A percentile compares a stretch with the other conserved stretches of the same genome.
These are phyloP conservation scores for Nakazawaea populi DNA, from an alignment of 805 yeast genomes.

Conservation along the genomic window DNA sequence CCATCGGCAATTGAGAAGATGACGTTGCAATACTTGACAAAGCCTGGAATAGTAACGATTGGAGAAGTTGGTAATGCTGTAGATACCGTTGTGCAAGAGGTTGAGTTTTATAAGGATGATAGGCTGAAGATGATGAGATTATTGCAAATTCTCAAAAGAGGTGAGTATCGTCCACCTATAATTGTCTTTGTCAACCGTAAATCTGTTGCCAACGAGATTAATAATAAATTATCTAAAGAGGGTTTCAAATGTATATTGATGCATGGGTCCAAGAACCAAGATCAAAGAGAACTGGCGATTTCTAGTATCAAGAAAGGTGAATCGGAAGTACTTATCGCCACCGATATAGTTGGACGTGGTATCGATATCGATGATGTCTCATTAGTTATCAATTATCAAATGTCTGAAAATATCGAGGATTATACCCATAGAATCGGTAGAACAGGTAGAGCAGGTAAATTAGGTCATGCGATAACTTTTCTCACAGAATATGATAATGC, in stretches of 20 bases:
- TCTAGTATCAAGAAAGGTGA: slow-evolving; percentile 47
- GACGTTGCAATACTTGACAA: slow-evolving; percentile 51
- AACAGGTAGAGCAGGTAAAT: slow-evolving; percentile 90
- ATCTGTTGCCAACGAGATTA: slow-evolving; percentile 62
- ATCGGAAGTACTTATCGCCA: slow-evolving; percentile 71
- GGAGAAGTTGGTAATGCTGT: slow-evolving; percentile 64
- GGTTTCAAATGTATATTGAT: slow-evolving; percentile 53
- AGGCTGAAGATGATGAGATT: slow-evolving; percentile 40
- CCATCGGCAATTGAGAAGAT: slow-evolving; percentile 66
- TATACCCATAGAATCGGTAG: slow-evolving; percentile 93
- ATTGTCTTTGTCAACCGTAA: slow-evolving; percentile 81
- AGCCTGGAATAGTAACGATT: slow-evolving; percentile 60
- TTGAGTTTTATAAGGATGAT: slow-evolving; percentile 43
- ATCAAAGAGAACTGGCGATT: slow-evolving; percentile 76
- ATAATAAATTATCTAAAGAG: slow-evolving; percentile 38
- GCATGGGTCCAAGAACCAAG: slow-evolving; percentile 87
- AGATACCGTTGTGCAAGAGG: slow-evolving; percentile 65
- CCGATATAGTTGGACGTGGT: slow-evolving; percentile 96
- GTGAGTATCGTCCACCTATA: slow-evolving; percentile 44
- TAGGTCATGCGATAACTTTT: slow-evolving; percentile 73
- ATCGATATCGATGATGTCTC: slow-evolving; percentile 86
- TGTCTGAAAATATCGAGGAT: slow-evolving; percentile 72
- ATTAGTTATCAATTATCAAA: slow-evolving; percentile 79
- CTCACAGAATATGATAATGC: slow-evolving; percentile 51
- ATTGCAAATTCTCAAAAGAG: slow-evolving; percentile 26